Conservation (phyloP, 2,329 filamentous ascomycete genomes). For the Ploettnerulaceae sp. region DNA sequence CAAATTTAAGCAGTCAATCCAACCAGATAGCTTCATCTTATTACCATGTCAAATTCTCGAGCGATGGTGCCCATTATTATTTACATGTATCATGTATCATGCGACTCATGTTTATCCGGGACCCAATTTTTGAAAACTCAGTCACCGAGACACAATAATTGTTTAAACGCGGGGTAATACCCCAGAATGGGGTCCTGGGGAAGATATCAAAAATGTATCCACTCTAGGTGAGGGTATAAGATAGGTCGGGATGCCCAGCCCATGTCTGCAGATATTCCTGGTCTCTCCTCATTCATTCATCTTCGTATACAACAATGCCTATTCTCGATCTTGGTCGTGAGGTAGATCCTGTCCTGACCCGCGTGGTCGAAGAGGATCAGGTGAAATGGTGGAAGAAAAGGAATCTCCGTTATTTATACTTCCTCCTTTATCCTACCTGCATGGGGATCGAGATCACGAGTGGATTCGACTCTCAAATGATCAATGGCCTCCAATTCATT, state of each 20-base stretch:
- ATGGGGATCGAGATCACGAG: constrained; percentile 51
- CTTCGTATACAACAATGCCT: constrained; percentile 8
- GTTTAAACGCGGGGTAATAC: constrained; percentile 1
- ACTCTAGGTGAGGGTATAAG: constrained; percentile 1
- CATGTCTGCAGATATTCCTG: too few relatives aligned
- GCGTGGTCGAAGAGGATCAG: constrained; percentile 37
- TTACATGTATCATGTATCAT: too few relatives aligned
- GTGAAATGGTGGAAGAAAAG: constrained; percentile 38
- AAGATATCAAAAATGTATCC: neutral
- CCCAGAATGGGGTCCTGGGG: constrained; percentile 3
- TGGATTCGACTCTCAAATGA: constrained; percentile 49
- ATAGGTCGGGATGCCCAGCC: too few relatives aligned
- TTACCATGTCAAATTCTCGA: constrained; percentile 1
- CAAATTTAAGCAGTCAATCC: neutral
- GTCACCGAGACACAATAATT: neutral
- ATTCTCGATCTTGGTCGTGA: constrained; percentile 15
- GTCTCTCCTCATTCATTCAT: neutral
- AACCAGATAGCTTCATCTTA: neutral
- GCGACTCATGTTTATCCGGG: constrained; percentile 8
- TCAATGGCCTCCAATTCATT: constrained; percentile 40
- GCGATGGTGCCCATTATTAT: neutral
- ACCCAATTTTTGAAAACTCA: neutral
- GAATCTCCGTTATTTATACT: constrained; percentile 37
- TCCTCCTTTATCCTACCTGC: constrained; percentile 42
- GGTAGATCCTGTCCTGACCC: constrained; percentile 37